Evolutionary conservation across 2,329 filamentous ascomycete species (phyloP).

Genomic region (Cytospora schulzeri): DNA sequence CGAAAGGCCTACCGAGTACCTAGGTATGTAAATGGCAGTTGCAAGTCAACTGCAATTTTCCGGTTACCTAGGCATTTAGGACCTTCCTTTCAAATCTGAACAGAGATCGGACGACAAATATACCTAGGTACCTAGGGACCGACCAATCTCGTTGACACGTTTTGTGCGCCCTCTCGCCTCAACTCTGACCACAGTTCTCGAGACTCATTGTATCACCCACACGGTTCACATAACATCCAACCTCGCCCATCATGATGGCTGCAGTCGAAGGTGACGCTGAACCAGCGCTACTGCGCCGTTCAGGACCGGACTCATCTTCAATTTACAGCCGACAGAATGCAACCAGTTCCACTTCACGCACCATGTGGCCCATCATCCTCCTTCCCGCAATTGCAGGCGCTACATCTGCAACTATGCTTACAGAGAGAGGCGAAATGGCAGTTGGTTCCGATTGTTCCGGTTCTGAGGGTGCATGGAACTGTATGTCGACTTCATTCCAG

Average conservation of each 20-base stretch:
- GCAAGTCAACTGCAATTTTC: too few species aligned
- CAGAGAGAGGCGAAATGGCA: slow-evolving; percentile 32
- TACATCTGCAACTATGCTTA: not conserved
- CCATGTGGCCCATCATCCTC: not conserved
- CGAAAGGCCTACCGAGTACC: too few species aligned
- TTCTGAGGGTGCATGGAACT: slow-evolving; percentile 57
- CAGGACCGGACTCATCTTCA: not conserved
- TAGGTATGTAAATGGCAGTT: too few species aligned
- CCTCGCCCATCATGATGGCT: not conserved
- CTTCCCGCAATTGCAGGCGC: not conserved
- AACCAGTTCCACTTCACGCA: not conserved
- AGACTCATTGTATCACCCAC: not conserved
- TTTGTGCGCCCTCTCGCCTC: not conserved
- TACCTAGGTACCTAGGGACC: too few species aligned
- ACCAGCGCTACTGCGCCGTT: not conserved
- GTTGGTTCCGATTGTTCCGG: slow-evolving; percentile 44
- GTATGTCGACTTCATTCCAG: slow-evolving; percentile 52
- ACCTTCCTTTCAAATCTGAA: too few species aligned
- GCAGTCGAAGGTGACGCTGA: not conserved
- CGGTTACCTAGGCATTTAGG: too few species aligned
- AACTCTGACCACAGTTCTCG: not conserved
- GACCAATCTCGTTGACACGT: too few species aligned
- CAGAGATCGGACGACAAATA: too few species aligned
- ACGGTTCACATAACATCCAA: not conserved
- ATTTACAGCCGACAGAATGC: not conserved